A percentile compares a stretch with the other conserved stretches of the same genome.
Evolutionary conservation across 768 basidiomycete genomes (phyloP).

Genomic region (Xerocomellus intermedius): DNA sequence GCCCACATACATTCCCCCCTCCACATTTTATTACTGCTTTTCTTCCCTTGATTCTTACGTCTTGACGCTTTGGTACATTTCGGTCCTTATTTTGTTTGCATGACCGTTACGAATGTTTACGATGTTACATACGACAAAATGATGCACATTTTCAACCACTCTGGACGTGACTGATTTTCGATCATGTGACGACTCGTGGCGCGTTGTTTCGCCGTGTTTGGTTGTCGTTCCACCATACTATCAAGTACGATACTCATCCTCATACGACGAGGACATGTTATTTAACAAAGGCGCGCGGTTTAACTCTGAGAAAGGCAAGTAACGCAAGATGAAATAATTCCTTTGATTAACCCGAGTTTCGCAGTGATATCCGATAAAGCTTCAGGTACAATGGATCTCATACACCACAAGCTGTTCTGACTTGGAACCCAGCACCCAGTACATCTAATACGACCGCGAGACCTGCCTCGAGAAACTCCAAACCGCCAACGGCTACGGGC

Average conservation of each 20-base stretch:
- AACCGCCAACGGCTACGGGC: slow-evolving; percentile 13
- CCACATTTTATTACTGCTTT: slow-evolving; percentile 9
- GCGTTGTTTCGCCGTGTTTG: slow-evolving; percentile 24
- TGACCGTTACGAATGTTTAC: slow-evolving; percentile 26
- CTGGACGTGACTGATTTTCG: slow-evolving; percentile 19
- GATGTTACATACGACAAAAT: slow-evolving; percentile 28
- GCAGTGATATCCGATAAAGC: slow-evolving; percentile 34
- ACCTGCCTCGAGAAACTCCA: slow-evolving; percentile 28
- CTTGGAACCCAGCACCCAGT: slow-evolving; percentile 32
- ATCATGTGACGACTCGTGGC: slow-evolving; percentile 23
- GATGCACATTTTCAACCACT: slow-evolving; percentile 19
- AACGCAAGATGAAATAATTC: too few species aligned
- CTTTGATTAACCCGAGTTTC: neutral
- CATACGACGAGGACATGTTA: slow-evolving; percentile 24
- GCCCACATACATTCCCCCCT: neutral
- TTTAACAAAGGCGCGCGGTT: slow-evolving; percentile 49
- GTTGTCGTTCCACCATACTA: slow-evolving; percentile 2
- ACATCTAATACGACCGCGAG: slow-evolving; percentile 28
- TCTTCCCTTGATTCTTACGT: slow-evolving; percentile 5
- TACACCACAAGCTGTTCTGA: neutral
- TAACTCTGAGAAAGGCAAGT: slow-evolving; percentile 14
- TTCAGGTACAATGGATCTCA: slow-evolving; percentile 36
- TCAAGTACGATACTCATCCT: neutral
- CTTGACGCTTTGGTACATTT: slow-evolving; percentile 8
- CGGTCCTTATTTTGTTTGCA: slow-evolving; percentile 15